Base-by-base conservation (phyloP, 1,139 yeast species). In the Lodderomyces parapsilosis region DNA sequence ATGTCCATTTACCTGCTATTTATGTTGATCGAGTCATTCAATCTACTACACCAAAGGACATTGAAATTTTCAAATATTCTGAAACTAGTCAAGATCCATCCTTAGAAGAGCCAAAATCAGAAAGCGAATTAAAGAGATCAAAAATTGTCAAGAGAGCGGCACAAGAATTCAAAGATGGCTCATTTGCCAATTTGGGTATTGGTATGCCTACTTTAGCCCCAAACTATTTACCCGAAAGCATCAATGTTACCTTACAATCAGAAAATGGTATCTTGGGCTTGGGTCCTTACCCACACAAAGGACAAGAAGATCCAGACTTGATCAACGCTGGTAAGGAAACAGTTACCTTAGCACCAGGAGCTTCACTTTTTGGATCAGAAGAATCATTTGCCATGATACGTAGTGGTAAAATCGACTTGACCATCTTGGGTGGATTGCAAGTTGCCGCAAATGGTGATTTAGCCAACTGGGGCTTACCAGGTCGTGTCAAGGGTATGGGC, bases 251-350 rank as follows among this genome's bases (percentile, higher is more conserved):
- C 3, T 59, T 75, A 43, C 78, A 75, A 54, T 66, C 75, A 11
- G 80, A 75, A 56, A 75, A 75, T 51, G 80, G 80, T 35, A 60
- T 75, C 38, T 62, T 75, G 17, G 79, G 80, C 3, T 60, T 75
- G 39, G 80, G 80, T 7, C 74, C 74, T 18, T 74, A 71, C 54
- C 80, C 80, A 13, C 49, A 55, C 20, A 54, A 54, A 41, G 77
- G 74, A 15, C 58, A 71, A 49, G 77, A 68, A 42, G 77, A 73
- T 49, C 65, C 79, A 4, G 80, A 75, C 47, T 48, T 71, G 49
- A 71, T 74, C 47, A 75, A 75, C 50, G 79, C 80, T 22, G 80
- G 80, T 32, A 75, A 75, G 50, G 80, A 75, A 58, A 71, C 80
- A 2, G 76, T 71, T 24, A 74, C 80, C 1, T 57, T 75, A 41